These are phyloP conservation scores for Calendula officinalis DNA, from an alignment of 129 eudicot genomes.

Conservation along the genomic window DNA sequence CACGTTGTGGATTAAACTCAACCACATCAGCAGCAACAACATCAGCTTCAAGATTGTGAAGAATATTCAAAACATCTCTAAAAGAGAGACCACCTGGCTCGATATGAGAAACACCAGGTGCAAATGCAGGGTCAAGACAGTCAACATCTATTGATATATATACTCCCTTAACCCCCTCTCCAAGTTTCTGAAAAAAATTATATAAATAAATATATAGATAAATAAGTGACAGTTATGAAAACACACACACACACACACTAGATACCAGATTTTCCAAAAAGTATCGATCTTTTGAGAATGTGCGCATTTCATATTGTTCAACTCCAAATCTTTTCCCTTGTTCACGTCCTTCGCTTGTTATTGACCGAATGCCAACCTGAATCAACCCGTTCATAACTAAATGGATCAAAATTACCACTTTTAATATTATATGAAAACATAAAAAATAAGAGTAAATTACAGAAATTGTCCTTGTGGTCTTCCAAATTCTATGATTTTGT, in stretches of 20 bases:
- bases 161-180: slow-evolving; percentile 95
- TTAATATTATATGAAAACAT: too few species aligned
- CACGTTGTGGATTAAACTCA: slow-evolving; percentile 94
- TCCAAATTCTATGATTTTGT: too few species aligned
- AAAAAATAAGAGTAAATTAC: too few species aligned
- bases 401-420: background rate
- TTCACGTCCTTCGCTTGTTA: slow-evolving; percentile 88
- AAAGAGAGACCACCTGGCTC: slow-evolving; percentile 97
- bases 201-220: background rate
- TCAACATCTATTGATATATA: slow-evolving; percentile 85
- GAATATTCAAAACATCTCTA: slow-evolving; percentile 83
- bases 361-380: slow-evolving; percentile 94
- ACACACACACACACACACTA: background rate
- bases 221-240: background rate
- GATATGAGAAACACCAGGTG: slow-evolving; percentile 95
- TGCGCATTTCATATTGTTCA: slow-evolving; percentile 95
- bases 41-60: slow-evolving; percentile 89
- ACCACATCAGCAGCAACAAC: slow-evolving; percentile 96
- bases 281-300: slow-evolving; percentile 81
- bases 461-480: too few species aligned
- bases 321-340: slow-evolving; percentile 98
- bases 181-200: slow-evolving; percentile 65
- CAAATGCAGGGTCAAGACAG: slow-evolving; percentile 96
- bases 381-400: background rate
- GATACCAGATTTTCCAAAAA: slow-evolving; percentile 76